phyloP scores from a whole-genome alignment of 225 moss, liverwort and hornwort species.

The Neckera pumila region DNA sequence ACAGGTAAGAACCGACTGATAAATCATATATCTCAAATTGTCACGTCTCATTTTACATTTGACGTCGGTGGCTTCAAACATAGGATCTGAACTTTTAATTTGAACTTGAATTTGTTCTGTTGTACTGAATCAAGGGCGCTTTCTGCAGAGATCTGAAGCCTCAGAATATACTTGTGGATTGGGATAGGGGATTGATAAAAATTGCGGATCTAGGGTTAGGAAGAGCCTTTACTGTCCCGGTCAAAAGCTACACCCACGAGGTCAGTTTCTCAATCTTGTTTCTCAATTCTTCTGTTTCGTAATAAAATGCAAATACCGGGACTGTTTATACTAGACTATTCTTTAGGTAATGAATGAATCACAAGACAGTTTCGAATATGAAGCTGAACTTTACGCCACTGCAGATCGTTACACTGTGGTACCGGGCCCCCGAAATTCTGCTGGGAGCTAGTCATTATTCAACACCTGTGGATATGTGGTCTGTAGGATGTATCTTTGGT shows the following conservation, averaged over 20 bases:
- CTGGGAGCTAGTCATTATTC: constrained; percentile 40
- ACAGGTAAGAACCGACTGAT: constrained; percentile 8
- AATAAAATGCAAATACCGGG: neutral
- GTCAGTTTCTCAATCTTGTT: neutral
- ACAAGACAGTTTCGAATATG: neutral
- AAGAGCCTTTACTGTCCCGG: constrained; percentile 42
- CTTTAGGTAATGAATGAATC: neutral
- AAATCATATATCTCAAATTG: neutral
- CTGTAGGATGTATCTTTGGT: constrained; percentile 53
- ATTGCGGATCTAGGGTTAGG: constrained; percentile 49
- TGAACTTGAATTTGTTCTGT: neutral
- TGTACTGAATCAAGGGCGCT: neutral
- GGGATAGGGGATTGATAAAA: constrained; percentile 35
- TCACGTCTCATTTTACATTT: neutral
- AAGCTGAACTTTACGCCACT: neutral
- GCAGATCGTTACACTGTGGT: constrained; percentile 48
- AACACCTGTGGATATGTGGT: constrained; percentile 53
- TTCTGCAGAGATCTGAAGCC: constrained; percentile 39
- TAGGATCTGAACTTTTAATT: neutral
- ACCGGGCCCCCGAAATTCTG: constrained; percentile 42
- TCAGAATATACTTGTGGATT: constrained; percentile 43
- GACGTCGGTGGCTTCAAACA: neutral
- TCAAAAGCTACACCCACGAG: constrained; percentile 51
- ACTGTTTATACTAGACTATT: neutral
- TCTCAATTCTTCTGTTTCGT: neutral